A percentile compares a stretch with the other conserved stretches of the same genome.
phyloP scores from a whole-genome alignment of 1,284 basidiomycete species.

The Heterobasidion irregulare region DNA sequence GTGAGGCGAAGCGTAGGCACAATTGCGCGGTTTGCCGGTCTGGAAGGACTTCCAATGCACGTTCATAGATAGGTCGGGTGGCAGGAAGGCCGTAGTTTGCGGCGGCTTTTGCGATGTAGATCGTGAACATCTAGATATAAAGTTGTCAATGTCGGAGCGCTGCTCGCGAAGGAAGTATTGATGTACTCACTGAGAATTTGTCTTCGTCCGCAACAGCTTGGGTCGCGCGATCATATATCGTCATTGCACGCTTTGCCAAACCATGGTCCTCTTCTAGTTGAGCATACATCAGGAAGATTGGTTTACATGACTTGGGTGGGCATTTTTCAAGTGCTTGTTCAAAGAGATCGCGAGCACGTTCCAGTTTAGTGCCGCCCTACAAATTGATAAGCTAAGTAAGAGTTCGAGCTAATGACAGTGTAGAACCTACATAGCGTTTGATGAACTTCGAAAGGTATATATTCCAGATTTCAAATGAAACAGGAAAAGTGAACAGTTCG shows the following conservation, averaged over 20 bases:
- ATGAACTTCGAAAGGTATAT: slow-evolving; percentile 97
- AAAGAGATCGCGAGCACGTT: slow-evolving; percentile 93
- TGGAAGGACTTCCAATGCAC: slow-evolving; percentile 89
- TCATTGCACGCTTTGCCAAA: slow-evolving; percentile 93
- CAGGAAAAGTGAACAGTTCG: slow-evolving; percentile 95
- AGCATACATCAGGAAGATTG: slow-evolving; percentile 93
- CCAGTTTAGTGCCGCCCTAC: slow-evolving; percentile 88
- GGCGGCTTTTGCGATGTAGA: slow-evolving; percentile 97
- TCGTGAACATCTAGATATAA: slow-evolving; percentile 81
- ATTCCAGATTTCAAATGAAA: slow-evolving; percentile 99
- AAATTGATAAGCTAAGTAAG: slow-evolving; percentile 3
- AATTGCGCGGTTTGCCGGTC: slow-evolving; percentile 95
- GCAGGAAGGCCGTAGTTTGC: slow-evolving; percentile 94
- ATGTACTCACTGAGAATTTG: slow-evolving; percentile 77
- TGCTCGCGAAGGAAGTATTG: too few species aligned
- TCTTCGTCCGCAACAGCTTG: slow-evolving; percentile 82
- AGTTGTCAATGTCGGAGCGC: neutral
- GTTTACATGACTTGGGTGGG: slow-evolving; percentile 90
- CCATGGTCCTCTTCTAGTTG: slow-evolving; percentile 93
- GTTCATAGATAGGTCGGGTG: slow-evolving; percentile 94
- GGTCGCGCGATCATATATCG: slow-evolving; percentile 91
- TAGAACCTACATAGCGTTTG: slow-evolving; percentile 79
- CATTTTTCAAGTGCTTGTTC: slow-evolving; percentile 98
- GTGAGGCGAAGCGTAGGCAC: slow-evolving; percentile 91
- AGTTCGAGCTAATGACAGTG: neutral